Base-by-base conservation (phyloP, 305 asterid genomes). In the Fraxinus baroniana region DNA sequence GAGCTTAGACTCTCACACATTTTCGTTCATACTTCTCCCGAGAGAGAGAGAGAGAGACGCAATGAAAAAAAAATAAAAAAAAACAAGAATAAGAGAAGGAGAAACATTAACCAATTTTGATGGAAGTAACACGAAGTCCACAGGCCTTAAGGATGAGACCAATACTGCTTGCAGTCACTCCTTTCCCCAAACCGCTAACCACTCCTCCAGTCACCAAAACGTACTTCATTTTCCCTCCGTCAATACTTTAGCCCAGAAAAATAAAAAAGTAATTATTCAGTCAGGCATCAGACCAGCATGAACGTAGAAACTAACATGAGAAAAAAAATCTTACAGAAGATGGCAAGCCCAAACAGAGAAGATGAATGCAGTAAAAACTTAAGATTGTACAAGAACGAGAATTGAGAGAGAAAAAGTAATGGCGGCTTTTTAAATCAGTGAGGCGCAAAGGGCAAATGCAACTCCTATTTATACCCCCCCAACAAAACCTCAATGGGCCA, bases 141-240 rank as follows among this genome's bases (percentile, higher is more conserved):
- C 91, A 91, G 12, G 89, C 89, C 82, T 91, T 85, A 26, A 91
- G 94, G 49, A 90, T 85, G 85, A 90, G 89, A 9, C 92, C 92
- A 22, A 91, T 83, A 79, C 94, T 91, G 83, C 91, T 89, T 8
- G 94, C 92, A 6, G 94, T 91, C 49, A 91, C 92, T 28, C 94
- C 94, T 80, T 91, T 91, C 28, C 92, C 94, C 32, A 91, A 88
- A 15, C 94, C 91, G 72, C 94, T 91, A 78, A 88, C 90, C 28
- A 90, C 92, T 41, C 94, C 92, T 0, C 94, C 94, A 37, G 92
- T 90, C 1, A 89, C 91, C 85, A 91, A 86, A 8, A 91, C 91
- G 77, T 91, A 91, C 86, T 91, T 91, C 94, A 91, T 91, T 83
- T 39, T n/a, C 36, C 1, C 44, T 33, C 41, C 44, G 76, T 0